Evolutionary conservation across 441 rosid species (phyloP).

Genomic region (Omphalea diandra): DNA sequence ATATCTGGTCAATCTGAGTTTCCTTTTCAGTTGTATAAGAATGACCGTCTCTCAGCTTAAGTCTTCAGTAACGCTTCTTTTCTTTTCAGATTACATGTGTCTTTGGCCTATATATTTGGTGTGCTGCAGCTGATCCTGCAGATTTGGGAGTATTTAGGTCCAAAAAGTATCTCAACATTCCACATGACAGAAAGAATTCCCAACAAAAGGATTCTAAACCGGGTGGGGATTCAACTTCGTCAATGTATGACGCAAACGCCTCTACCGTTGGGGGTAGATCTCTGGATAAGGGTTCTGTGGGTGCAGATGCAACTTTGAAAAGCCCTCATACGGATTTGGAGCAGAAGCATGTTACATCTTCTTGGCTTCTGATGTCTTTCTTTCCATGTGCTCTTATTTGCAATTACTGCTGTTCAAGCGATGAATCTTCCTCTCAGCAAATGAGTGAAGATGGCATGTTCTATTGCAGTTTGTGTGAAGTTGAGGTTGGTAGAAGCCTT

Average conservation of each 20-base stretch:
- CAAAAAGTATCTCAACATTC: conserved; percentile 72
- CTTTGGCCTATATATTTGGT: conserved; percentile 93
- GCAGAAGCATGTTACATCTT: conserved; percentile 39
- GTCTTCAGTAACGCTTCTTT: conserved; percentile 25
- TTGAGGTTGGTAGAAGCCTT: conserved; percentile 61
- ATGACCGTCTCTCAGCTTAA: not conserved
- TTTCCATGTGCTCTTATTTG: conserved; percentile 72
- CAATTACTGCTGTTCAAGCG: conserved; percentile 48
- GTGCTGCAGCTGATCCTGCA: conserved; percentile 96
- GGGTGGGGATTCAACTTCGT: conserved; percentile 60
- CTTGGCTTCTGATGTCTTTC: conserved; percentile 47
- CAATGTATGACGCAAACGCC: conserved; percentile 45
- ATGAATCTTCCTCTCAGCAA: conserved; percentile 70
- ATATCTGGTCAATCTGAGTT: not conserved
- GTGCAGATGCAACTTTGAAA: conserved; percentile 36
- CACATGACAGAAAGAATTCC: conserved; percentile 46
- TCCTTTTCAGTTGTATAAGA: not conserved
- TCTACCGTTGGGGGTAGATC: conserved; percentile 56
- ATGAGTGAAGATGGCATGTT: conserved; percentile 96
- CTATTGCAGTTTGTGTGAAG: conserved; percentile 96
- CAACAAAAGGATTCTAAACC: conserved; percentile 50
- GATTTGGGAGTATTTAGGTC: conserved; percentile 90
- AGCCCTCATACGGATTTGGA: conserved; percentile 32
- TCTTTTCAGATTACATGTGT: conserved; percentile 68
- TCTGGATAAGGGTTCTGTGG: conserved; percentile 37